Conservation (phyloP, 2,329 filamentous ascomycete species). For the Arachnopeziza araneosa region DNA sequence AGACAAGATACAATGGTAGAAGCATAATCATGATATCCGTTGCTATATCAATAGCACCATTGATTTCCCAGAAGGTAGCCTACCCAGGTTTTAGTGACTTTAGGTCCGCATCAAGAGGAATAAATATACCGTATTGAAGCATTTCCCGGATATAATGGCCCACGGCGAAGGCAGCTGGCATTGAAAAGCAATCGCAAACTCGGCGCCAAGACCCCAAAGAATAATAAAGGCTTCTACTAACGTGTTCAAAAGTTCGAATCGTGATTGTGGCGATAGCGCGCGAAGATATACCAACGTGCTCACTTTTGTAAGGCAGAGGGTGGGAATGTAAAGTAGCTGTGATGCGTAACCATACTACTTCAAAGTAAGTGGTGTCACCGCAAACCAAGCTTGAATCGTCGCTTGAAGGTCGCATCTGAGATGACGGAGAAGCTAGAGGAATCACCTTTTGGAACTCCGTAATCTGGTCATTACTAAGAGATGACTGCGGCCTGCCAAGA, state of each 20-base stretch:
- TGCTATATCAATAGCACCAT: constrained; percentile 42
- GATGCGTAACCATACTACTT: constrained; percentile 24
- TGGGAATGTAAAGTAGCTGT: constrained; percentile 25
- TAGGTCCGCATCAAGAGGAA: neutral
- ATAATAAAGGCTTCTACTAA: constrained; percentile 11
- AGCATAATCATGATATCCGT: constrained; percentile 42
- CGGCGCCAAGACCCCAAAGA: constrained; percentile 19
- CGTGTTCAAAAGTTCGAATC: constrained; percentile 14
- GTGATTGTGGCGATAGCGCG: constrained; percentile 15
- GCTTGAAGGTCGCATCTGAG: neutral
- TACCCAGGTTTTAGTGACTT: neutral
- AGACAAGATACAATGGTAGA: constrained; percentile 41
- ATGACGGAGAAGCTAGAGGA: neutral
- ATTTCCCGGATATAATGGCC: constrained; percentile 18
- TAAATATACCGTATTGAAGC: constrained; percentile 15
- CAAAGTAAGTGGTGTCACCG: neutral
- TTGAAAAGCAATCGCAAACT: constrained; percentile 24
- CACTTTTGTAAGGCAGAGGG: constrained; percentile 25
- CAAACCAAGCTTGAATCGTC: neutral
- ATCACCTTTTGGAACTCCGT: neutral
- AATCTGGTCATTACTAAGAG: neutral
- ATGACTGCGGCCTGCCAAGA: constrained; percentile 12
- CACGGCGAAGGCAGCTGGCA: constrained; percentile 25
- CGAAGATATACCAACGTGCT: constrained; percentile 23
- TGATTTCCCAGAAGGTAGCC: constrained; percentile 40